Evolutionary conservation across 768 basidiomycete genomes (phyloP), one percentile per base, ranked within the genome.

Genomic region (Pilatotrama ljubarskyi): DNA sequence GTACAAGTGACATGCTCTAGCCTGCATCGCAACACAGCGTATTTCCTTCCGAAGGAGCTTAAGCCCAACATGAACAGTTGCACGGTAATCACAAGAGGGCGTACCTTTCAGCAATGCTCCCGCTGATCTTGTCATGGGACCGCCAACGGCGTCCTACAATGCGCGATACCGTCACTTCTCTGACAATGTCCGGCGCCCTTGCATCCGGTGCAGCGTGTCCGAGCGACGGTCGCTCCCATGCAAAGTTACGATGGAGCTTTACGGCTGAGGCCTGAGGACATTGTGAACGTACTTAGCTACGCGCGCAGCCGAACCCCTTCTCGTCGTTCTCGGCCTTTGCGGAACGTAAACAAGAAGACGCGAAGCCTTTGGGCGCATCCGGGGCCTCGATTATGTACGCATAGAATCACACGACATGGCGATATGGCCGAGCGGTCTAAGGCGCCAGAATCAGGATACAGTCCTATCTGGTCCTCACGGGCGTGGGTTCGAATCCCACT

Each of bases 381-480:
- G 26, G 4, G 24, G 9, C 8, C n/a, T 26, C 26, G 15, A 9
- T 5, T 43, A 5, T 43, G 3, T 10, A 4, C 2, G 20, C 14
- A 43, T 14, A 18, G 8, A 15, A 43, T 15, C 42, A 9, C 42
- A 43, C 10, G 20, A 32, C 26, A 68, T 51, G 69, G 69, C 61
- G 82, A 86, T 84, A 88, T 89, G 87, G 87, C 87, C 86, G 87
- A 89, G 86, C 85, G 87, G 86, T 88, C 86, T 86, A 88, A 88
- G 87, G 87, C 86, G 87, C 85, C 84, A 89, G 86, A 87, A 56
- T 55, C 54, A 52, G 49, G 48, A 2, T 29, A 6, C 5, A 15
- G 18, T 18, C 24, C 13, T 9, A 73, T 75, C 73, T 73, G 68
- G 75, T 77, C 76, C 74, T 73, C 75, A 76, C 74, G 75, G 76